Percentiles rank a stretch among this genome's conserved stretches.
Conservation (phyloP, 1,139 yeast genomes). For the Arxiozyma bovina region DNA sequence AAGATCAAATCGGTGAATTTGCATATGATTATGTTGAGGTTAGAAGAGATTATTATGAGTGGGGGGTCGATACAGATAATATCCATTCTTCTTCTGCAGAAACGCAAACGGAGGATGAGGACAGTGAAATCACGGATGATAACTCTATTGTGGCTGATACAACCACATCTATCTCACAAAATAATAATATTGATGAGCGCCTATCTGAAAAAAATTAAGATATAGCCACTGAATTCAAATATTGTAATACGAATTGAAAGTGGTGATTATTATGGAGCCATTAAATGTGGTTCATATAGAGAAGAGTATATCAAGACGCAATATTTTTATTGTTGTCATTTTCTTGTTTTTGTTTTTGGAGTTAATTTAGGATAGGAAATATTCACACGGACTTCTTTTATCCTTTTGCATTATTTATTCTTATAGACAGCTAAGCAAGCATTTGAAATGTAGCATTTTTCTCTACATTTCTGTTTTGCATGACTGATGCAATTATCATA, state of each 20-base stretch:
- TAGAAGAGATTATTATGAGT: conserved; percentile 82
- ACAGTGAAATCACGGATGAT: background rate
- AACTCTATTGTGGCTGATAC: background rate
- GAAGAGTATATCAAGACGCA: too few species aligned
- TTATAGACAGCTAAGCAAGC: background rate
- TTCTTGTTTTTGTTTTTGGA: too few species aligned
- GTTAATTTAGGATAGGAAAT: background rate
- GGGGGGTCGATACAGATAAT: conserved; percentile 35
- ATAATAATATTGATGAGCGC: conserved; percentile 2
- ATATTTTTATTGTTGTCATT: too few species aligned
- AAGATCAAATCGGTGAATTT: conserved; percentile 95
- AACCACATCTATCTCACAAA: conserved; percentile 1
- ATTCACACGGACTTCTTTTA: background rate
- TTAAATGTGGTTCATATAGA: too few species aligned
- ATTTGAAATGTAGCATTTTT: background rate
- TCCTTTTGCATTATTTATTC: conserved; percentile 3
- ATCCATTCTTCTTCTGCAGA: conserved; percentile 6
- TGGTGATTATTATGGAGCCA: too few species aligned
- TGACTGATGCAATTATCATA: background rate
- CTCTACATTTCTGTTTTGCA: background rate
- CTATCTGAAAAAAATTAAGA: background rate
- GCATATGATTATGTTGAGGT: conserved; percentile 98
- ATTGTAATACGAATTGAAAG: background rate
- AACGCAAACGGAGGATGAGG: background rate
- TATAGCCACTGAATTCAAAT: background rate